Conservation (phyloP, 495 filamentous ascomycete species). For the Aspergillus bridgeri region DNA sequence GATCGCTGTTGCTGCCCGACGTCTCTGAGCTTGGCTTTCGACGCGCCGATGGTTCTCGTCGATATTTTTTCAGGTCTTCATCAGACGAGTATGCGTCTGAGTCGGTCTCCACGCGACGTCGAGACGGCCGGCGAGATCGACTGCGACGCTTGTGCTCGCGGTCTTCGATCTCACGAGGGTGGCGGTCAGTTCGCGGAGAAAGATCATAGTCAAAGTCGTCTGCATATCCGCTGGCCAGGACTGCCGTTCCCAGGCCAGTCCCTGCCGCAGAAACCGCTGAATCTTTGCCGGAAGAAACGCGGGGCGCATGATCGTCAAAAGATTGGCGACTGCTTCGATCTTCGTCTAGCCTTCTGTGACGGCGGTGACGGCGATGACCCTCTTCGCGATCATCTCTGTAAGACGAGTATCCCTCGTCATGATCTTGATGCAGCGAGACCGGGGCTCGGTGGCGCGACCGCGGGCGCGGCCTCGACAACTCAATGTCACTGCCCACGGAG, state of each 20-base stretch:
- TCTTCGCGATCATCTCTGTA: slow-evolving; percentile 27
- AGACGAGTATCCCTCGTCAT: slow-evolving; percentile 38
- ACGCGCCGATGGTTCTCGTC: slow-evolving; percentile 28
- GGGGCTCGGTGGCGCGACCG: slow-evolving; percentile 32
- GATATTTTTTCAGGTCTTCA: slow-evolving; percentile 37
- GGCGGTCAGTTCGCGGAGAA: slow-evolving; percentile 14
- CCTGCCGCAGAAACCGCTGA: slow-evolving; percentile 21
- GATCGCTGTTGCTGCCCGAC: slow-evolving; percentile 15
- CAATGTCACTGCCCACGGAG: slow-evolving; percentile 26
- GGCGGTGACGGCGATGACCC: slow-evolving; percentile 23
- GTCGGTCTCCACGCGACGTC: slow-evolving; percentile 27
- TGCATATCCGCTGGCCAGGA: slow-evolving; percentile 35
- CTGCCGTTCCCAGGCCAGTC: slow-evolving; percentile 41
- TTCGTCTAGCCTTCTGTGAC: slow-evolving; percentile 26
- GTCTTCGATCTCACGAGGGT: slow-evolving; percentile 13
- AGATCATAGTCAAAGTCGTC: slow-evolving; percentile 26
- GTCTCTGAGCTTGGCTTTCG: slow-evolving; percentile 18
- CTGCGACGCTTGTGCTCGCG: slow-evolving; percentile 13
- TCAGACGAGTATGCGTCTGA: slow-evolving; percentile 35
- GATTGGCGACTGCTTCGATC: slow-evolving; percentile 20
- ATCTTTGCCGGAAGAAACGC: slow-evolving; percentile 17
- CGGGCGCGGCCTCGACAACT: slow-evolving; percentile 27
- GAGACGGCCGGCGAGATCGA: slow-evolving; percentile 31
- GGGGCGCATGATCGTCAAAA: slow-evolving; percentile 29
- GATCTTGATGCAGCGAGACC: slow-evolving; percentile 36